These are phyloP conservation scores for Lotmaria passim DNA, from an alignment of 208 protist genomes.

Conservation along the genomic window DNA sequence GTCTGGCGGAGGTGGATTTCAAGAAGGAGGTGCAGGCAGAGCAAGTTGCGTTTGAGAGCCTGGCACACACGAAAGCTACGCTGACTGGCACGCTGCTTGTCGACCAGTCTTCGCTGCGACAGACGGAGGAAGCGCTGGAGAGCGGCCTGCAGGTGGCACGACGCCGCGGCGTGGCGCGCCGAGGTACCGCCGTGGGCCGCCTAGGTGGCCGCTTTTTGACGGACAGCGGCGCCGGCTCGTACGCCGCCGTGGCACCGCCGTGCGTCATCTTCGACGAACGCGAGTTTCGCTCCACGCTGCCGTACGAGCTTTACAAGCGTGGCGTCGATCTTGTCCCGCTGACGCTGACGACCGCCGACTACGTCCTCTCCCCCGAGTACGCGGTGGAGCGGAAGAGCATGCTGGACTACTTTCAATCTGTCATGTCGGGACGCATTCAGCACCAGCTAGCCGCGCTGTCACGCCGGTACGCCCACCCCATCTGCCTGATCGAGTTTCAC, in stretches of 20 bases:
- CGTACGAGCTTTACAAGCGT: constrained; percentile 70
- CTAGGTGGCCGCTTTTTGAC: neutral
- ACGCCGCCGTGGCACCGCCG: constrained; percentile 24
- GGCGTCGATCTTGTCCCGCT: constrained; percentile 84
- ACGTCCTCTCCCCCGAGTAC: constrained; percentile 78
- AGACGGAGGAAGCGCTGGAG: constrained; percentile 61
- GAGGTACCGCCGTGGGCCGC: constrained; percentile 5
- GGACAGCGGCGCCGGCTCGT: neutral
- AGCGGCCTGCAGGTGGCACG: constrained; percentile 34
- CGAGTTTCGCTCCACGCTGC: constrained; percentile 81
- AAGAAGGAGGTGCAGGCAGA: constrained; percentile 51
- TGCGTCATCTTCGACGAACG: constrained; percentile 87
- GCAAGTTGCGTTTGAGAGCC: constrained; percentile 65
- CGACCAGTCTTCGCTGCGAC: constrained; percentile 49
- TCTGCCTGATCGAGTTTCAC: constrained; percentile 85
- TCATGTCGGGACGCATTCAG: constrained; percentile 73
- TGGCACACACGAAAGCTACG: constrained; percentile 78
- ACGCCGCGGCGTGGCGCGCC: constrained; percentile 4
- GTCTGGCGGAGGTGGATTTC: constrained; percentile 42
- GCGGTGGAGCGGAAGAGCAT: constrained; percentile 87
- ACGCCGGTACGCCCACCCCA: constrained; percentile 57
- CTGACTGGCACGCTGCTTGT: constrained; percentile 73
- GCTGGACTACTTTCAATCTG: constrained; percentile 74
- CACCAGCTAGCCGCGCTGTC: constrained; percentile 75
- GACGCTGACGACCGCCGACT: constrained; percentile 81